Conservation (phyloP, 2,329 filamentous ascomycete genomes). For the Claviceps sp. region DNA sequence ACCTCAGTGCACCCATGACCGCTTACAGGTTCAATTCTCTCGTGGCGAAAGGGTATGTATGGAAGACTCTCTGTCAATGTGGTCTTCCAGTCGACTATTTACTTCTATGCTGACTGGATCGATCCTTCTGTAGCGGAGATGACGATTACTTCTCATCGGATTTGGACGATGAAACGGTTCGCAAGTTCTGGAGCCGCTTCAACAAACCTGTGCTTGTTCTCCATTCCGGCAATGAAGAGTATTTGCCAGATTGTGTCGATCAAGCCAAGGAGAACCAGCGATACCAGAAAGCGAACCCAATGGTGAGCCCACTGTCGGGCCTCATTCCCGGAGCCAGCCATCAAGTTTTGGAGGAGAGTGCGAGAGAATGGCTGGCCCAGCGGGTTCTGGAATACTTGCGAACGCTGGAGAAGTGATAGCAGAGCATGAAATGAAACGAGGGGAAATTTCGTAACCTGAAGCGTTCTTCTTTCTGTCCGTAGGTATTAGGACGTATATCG, state of each 20-base stretch:
- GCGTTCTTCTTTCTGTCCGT: no score
- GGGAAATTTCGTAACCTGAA: background rate
- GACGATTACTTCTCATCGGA: slow-evolving; percentile 87
- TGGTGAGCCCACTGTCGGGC: slow-evolving; percentile 37
- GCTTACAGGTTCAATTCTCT: slow-evolving; percentile 41
- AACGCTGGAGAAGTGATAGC: slow-evolving; percentile 9
- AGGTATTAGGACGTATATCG: no score
- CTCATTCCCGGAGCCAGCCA: slow-evolving; percentile 40
- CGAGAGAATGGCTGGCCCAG: slow-evolving; percentile 35
- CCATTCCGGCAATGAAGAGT: slow-evolving; percentile 53
- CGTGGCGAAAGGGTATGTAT: slow-evolving; percentile 33
- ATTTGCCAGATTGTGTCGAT: slow-evolving; percentile 44
- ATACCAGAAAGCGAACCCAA: slow-evolving; percentile 36
- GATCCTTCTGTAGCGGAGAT: slow-evolving; percentile 38
- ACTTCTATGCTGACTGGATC: background rate
- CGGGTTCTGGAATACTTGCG: slow-evolving; percentile 34
- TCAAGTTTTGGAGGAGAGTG: slow-evolving; percentile 30
- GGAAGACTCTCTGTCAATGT: background rate
- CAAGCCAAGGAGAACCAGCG: slow-evolving; percentile 41
- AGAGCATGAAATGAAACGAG: background rate
- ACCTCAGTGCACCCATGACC: slow-evolving; percentile 32
- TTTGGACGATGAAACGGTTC: slow-evolving; percentile 42
- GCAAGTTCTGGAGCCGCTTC: slow-evolving; percentile 52
- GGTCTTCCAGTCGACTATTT: background rate
- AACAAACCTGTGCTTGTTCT: slow-evolving; percentile 49